Evolutionary conservation across 805 yeast species (phyloP), one percentile per base, ranked within the genome.

Genomic region (Starmera dryadoides): DNA sequence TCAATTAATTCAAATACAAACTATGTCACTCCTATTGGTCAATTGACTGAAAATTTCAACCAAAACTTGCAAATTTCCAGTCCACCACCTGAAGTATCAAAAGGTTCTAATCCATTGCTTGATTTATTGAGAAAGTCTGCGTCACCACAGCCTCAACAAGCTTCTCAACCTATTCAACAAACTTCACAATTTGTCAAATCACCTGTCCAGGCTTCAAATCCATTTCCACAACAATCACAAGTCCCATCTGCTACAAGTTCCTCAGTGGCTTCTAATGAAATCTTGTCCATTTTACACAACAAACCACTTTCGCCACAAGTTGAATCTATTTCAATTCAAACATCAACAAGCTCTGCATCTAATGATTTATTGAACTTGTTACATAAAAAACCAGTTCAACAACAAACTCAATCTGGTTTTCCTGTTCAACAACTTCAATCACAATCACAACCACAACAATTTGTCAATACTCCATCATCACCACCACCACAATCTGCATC

Each of bases 281-380:
- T 45, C 2, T 20, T 48, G 26, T 39, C 36, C 6, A 33, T 48
- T 28, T 22, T 48, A 6, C 46, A 46, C 30, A 38, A 34, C 7
- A 26, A 33, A 11, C 19, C 42, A 18, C 36, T 37, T 22, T 8
- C 41, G 4, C 31, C 36, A 11, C 25, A 7, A 10, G 25, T 22
- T 22, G 28, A 25, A 10, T n/a, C 28, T 11, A n/a, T 25, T 25
- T 4, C 10, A 25, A 12, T 11, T 32, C 42, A 38, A 36, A 32
- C 35, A 36, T 20, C 15, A 17, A 28, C 26, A 41, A 43, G n/a
- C n/a, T n/a, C 9, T 32, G 20, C 25, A 20, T 19, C 29, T 6
- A 23, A 28, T 25, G 43, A 41, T 21, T 19, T 41, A 6, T 16
- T 40, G 34, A 33, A 15, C 16, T 6, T 30, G 3, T 23, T 21